Percentiles rank a stretch among this genome's conserved stretches.
Evolutionary conservation across 768 basidiomycete genomes (phyloP).

Genomic region (Leccinum obscurum): DNA sequence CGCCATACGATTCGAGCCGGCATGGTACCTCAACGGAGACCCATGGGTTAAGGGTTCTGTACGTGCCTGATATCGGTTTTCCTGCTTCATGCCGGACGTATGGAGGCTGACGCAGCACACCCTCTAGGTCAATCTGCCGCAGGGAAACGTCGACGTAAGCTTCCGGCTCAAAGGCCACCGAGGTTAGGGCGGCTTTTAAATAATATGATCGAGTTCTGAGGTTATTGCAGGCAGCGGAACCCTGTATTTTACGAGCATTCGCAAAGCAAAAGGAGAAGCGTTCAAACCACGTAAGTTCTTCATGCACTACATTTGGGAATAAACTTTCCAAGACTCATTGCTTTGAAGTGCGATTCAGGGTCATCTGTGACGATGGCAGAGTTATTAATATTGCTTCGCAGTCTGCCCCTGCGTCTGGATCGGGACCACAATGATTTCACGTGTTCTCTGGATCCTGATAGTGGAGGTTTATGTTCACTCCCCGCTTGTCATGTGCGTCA

Average conservation of each 20-base stretch:
- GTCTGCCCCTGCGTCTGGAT: background rate
- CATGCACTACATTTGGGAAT: background rate
- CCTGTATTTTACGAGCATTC: slow-evolving; percentile 80
- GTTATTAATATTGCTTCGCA: slow-evolving; percentile 37
- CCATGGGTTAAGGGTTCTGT: slow-evolving; percentile 71
- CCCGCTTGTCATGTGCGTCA: background rate
- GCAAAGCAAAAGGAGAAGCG: slow-evolving; percentile 68
- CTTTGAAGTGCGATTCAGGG: slow-evolving; percentile 59
- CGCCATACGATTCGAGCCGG: slow-evolving; percentile 41
- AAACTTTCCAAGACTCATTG: background rate
- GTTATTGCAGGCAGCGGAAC: slow-evolving; percentile 60
- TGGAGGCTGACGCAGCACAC: background rate
- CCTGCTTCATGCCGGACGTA: background rate
- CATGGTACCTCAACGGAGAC: slow-evolving; percentile 68
- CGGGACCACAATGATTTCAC: background rate
- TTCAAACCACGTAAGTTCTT: slow-evolving; percentile 58
- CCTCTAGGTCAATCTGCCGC: slow-evolving; percentile 64
- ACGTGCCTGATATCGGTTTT: slow-evolving; percentile 26
- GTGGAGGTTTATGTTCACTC: background rate
- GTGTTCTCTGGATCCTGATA: background rate
- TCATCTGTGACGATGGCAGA: slow-evolving; percentile 62
- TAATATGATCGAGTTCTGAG: background rate
- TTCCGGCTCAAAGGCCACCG: slow-evolving; percentile 73
- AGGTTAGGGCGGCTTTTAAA: slow-evolving; percentile 40
- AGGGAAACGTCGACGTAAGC: slow-evolving; percentile 76